Base-by-base conservation (phyloP, 75 land plant species). In the Sequoia sempervirens region DNA sequence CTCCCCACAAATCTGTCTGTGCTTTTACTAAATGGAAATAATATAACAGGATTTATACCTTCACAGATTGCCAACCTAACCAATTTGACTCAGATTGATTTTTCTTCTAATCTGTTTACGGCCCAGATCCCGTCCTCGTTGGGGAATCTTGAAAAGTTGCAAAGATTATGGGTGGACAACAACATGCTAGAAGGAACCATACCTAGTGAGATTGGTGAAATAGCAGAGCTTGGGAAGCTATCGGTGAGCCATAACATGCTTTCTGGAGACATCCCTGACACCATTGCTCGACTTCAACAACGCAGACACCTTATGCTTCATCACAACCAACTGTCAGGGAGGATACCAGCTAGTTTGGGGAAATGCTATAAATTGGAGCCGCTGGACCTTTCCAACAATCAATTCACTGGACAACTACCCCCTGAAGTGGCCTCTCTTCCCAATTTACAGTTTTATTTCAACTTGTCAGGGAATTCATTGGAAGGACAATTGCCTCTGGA, bases 121-220 rank as follows among this genome's bases (percentile, higher is more conserved):
- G 88, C 87, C 37, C 54, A 13, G 30, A 70, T 86, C 14, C 87
- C 87, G 15, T 61, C 61, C 18, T 75, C 28, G 4, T 46, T 78
- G 36, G 76, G 87, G 17, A 73, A 54, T 12, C 80, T 74, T 70
- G 34, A 20, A 26, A 75, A 70, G 2, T 54, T 86, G 68, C 43
- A 85, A 79, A 36, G 43, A 32, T 74, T 86, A 58, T 4, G 85
- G 37, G 50, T 86, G 80, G 73, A 79, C 32, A 52, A 72, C 81
- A 75, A 86, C 43, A 86, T 41, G 18, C 82, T 86, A 82, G 38
- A 79, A 13, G 87, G 87, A 74, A 43, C 32, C 23, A 85, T 86
- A 36, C 87, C 87, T 26, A 40, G 28, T 43, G 81, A 85, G 30
- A 56, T 86, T 40, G 87, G 87, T 18, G 34, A 75, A 15, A 61